Evolutionary conservation across 768 basidiomycete species (phyloP), one percentile per base, ranked within the genome.

Genomic region (Clathrus columnatus): DNA sequence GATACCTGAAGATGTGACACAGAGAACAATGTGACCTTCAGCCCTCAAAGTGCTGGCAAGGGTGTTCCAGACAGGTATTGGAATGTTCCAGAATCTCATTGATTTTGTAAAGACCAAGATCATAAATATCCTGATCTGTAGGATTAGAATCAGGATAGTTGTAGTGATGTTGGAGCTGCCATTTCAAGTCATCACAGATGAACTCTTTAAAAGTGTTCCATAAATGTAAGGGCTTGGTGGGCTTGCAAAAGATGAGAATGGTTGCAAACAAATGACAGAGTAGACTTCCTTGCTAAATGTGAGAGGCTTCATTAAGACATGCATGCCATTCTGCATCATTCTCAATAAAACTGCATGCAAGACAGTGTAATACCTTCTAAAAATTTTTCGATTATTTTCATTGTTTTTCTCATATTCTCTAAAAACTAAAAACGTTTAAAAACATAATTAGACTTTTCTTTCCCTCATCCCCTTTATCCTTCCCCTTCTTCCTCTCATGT

Each of bases 1-100:
- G 48, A 80, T 73, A 0, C 76, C 75, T 42, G 76, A 77, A 1
- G 78, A 79, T 14, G 76, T 72, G 14, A 75, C 73, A 71, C 73
- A 77, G 1, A 80, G 65, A 2, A 73, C 67, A 62, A 77, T 68
- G 23, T 59, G 24, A 0, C 67, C 65, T 11, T 62, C 42, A 8
- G 59, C 57, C 7, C 65, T 58, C 0, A 76, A 20, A 11, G 59
- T 36, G 30, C 63, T 36, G 59, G 69, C 66, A 43, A 75, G 59
- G 2, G 70, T 64, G 2, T 70, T 74, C 54, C 69, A 70, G 1
- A 75, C 57, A 64, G 71, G 78, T 0, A 8, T 36, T 36, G 36
- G 36, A 36, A 0, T 64, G 54, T 0, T 18, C 21, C 0, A 75
- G 64, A n/a, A 68, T 50, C 6, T 62, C n/a, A 24, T 73, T 57